Conservation (phyloP, 2,329 filamentous ascomycete genomes). For the Bimuria novae-zelandiae region DNA sequence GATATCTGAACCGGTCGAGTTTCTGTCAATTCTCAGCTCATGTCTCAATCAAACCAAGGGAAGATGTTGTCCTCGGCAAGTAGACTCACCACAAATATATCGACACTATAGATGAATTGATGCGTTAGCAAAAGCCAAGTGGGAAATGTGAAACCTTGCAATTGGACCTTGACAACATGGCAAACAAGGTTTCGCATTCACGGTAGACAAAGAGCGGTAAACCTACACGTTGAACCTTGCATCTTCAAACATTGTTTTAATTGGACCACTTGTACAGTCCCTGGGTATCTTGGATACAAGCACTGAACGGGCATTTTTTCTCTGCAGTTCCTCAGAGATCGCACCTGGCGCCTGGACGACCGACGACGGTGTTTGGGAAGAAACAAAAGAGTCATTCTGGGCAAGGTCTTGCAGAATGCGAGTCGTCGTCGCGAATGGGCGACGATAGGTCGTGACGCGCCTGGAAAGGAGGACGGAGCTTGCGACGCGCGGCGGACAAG, state of each 20-base stretch:
- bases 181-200: too few relatives aligned
- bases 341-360: not conserved
- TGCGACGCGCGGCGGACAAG: slow-evolving; percentile 16
- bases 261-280: slow-evolving; percentile 10
- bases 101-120: slow-evolving; percentile 17
- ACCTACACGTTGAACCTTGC: slow-evolving; percentile 29
- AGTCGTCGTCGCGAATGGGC: slow-evolving; percentile 19
- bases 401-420: slow-evolving; percentile 8
- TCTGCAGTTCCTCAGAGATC: not conserved
- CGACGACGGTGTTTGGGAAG: not conserved
- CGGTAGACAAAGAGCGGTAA: too few relatives aligned
- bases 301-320: slow-evolving; percentile 15
- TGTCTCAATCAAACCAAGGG: too few relatives aligned
- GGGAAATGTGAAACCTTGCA: not conserved
- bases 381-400: not conserved
- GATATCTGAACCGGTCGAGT: slow-evolving; percentile 29
- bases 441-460: slow-evolving; percentile 14
- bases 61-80: too few relatives aligned
- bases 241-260: slow-evolving; percentile 19
- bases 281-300: slow-evolving; percentile 17
- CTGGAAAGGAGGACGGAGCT: slow-evolving; percentile 14
- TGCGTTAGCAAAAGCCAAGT: slow-evolving; percentile 7
- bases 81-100: too few relatives aligned
- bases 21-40: too few relatives aligned
- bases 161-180: not conserved